phyloP scores from a whole-genome alignment of 306 rosid species.

The Mucuna pruriens region DNA sequence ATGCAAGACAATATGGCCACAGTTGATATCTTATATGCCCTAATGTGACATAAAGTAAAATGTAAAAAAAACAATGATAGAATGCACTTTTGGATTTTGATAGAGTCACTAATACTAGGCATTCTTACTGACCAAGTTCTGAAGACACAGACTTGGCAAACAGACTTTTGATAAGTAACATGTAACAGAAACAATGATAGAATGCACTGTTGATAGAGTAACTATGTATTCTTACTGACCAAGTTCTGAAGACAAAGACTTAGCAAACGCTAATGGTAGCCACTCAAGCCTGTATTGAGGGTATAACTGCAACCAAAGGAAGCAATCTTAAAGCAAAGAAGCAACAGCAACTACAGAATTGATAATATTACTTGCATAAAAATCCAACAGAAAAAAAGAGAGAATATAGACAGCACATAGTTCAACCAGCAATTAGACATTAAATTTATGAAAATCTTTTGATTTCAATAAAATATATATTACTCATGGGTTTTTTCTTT shows the following conservation, averaged over 20 bases:
- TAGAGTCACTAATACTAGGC: constrained; percentile 15
- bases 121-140: constrained; percentile 77
- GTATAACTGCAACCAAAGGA: constrained; percentile 63
- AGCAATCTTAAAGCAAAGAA: constrained; percentile 27
- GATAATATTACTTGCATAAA: neutral
- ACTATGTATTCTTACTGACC: constrained; percentile 58
- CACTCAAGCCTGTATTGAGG: constrained; percentile 86
- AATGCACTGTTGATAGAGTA: constrained; percentile 21
- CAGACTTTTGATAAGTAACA: no score
- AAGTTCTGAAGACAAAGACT: constrained; percentile 67
- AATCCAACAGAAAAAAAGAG: neutral
- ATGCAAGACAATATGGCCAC: neutral
- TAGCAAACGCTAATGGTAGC: constrained; percentile 67
- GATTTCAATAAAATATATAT: neutral
- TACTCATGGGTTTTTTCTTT: neutral
- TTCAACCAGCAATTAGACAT: constrained; percentile 20
- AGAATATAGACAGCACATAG: neutral
- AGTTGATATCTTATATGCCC: neutral
- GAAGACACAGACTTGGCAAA: constrained; percentile 59
- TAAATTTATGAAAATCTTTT: constrained; percentile 7
- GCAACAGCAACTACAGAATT: constrained; percentile 21
- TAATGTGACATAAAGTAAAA: constrained; percentile 9
- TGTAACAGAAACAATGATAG: constrained; percentile 21
- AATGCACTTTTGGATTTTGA: constrained; percentile 23
- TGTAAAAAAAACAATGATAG: constrained; percentile 20